Evolutionary conservation across 163 green algal genomes (phyloP).

Genomic region (Chlamydomonas reinhardtii): DNA sequence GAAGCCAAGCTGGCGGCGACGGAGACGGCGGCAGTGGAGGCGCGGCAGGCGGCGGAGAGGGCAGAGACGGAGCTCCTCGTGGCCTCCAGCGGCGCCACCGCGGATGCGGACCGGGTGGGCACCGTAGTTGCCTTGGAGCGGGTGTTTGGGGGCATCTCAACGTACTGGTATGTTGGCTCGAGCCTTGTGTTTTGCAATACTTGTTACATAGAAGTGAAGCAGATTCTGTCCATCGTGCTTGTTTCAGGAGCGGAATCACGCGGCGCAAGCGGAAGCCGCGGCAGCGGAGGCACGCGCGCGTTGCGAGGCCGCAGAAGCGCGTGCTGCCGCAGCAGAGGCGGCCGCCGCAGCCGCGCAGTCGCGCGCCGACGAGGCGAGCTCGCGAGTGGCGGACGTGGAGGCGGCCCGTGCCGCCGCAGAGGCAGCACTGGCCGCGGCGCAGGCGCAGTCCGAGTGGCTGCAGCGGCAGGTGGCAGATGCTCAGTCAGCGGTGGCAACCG

Average conservation of each 20-base stretch:
- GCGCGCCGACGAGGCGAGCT: not conserved
- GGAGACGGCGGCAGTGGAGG: not conserved
- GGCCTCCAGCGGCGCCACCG: too few relatives aligned
- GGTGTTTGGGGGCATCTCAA: too few relatives aligned
- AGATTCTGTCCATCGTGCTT: too few relatives aligned
- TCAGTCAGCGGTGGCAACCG: not conserved
- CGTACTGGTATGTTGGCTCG: too few relatives aligned
- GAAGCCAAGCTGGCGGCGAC: not conserved
- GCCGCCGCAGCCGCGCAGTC: not conserved
- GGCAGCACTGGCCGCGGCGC: not conserved
- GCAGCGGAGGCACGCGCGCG: not conserved
- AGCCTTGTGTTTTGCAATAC: too few relatives aligned
- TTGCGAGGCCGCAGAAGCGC: conserved; percentile 14
- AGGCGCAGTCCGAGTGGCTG: not conserved
- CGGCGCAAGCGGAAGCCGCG: not conserved
- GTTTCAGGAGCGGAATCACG: not conserved
- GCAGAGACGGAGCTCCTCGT: not conserved
- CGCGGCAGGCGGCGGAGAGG: not conserved
- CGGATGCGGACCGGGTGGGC: too few relatives aligned
- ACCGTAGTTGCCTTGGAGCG: too few relatives aligned
- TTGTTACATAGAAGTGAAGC: too few relatives aligned
- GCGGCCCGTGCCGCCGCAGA: not conserved
- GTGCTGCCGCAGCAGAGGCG: not conserved
- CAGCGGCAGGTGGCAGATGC: not conserved
- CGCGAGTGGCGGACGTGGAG: not conserved